These are phyloP conservation scores for Emericellopsis terricola DNA, from an alignment of 495 filamentous ascomycete genomes.

Conservation along the genomic window DNA sequence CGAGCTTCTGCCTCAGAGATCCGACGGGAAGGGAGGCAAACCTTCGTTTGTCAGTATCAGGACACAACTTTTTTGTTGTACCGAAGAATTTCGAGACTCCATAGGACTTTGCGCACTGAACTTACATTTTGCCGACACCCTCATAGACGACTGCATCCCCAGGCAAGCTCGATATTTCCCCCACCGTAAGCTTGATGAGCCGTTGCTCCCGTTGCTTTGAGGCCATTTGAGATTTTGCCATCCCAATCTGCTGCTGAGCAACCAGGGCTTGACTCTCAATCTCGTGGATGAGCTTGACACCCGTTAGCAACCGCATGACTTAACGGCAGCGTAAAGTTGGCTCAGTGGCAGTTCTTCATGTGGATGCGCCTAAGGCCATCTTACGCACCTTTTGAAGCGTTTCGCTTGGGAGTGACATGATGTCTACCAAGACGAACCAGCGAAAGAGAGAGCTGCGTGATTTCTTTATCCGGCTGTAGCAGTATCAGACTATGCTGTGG, in stretches of 20 bases:
- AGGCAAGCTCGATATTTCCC: constrained; percentile 64
- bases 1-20: constrained; percentile 57
- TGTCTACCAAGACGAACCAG: constrained; percentile 3
- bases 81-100: no score
- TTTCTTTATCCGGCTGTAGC: no score
- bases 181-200: constrained; percentile 72
- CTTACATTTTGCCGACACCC: constrained; percentile 92
- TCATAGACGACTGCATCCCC: constrained; percentile 73
- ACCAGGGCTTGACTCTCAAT: constrained; percentile 76
- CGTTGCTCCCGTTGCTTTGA: constrained; percentile 78
- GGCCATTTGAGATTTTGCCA: constrained; percentile 72
- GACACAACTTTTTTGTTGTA: no score
- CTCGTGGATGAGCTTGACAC: constrained; percentile 64
- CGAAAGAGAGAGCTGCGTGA: not conserved
- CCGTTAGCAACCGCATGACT: constrained; percentile 1
- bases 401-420: constrained; percentile 93
- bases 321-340: constrained; percentile 1
- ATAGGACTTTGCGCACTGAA: constrained; percentile 4
- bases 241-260: constrained; percentile 79
- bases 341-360: not conserved
- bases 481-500: no score
- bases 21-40: constrained; percentile 63
- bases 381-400: constrained; percentile 71
- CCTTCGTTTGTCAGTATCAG: no score
- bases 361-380: not conserved